A percentile compares a stretch with the other conserved stretches of the same genome.
Evolutionary conservation across 2,329 filamentous ascomycete species (phyloP).

Genomic region (Aspergillus ustus): DNA sequence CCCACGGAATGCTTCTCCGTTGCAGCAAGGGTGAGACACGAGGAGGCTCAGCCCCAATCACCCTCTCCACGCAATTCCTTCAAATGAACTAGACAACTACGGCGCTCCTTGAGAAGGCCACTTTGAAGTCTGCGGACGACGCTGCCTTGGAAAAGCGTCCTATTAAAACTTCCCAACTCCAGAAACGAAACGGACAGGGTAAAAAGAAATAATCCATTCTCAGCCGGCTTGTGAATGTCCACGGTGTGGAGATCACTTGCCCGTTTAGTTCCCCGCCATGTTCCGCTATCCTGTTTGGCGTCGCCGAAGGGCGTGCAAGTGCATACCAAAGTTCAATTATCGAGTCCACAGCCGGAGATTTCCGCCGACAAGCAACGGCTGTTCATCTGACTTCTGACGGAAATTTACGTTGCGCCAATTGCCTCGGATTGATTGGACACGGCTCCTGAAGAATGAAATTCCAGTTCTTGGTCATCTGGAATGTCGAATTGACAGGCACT

Average conservation of each 20-base stretch:
- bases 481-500: too few species aligned
- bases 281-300: conserved; percentile 12
- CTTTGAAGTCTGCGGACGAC: background rate
- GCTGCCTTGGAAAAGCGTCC: background rate
- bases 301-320: conserved; percentile 19
- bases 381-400: conserved; percentile 13
- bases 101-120: background rate
- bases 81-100: background rate
- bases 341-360: conserved; percentile 5
- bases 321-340: conserved; percentile 12
- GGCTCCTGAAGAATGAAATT: background rate
- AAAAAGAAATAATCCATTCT: background rate
- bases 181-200: background rate
- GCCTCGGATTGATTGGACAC: conserved; percentile 1
- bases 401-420: background rate
- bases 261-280: conserved; percentile 18
- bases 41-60: conserved; percentile 11
- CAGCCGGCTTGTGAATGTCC: background rate
- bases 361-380: conserved; percentile 4
- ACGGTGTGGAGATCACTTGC: conserved; percentile 20
- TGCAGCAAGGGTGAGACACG: conserved; percentile 1
- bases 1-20: conserved; percentile 8
- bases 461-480: too few species aligned
- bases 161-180: background rate
- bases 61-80: background rate